Conservation (phyloP, 192 early-diverging fungal species). For the Cladochytrium replicatum region DNA sequence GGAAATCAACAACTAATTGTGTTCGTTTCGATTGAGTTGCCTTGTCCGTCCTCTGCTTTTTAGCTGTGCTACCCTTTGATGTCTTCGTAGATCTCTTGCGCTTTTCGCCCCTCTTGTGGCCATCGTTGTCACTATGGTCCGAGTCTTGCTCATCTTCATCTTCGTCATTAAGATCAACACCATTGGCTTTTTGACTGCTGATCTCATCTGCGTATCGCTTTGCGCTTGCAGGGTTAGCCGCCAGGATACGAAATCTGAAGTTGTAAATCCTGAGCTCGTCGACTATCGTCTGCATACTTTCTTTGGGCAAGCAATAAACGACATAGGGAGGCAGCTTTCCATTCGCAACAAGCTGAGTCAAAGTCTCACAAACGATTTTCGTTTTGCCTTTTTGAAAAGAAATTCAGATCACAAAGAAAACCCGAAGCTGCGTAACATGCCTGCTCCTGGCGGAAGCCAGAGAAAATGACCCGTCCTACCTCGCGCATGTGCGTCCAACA, state of each 20-base stretch:
- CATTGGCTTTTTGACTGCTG: no score
- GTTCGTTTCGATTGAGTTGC: neutral
- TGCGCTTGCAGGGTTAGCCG: neutral
- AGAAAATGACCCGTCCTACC: slow-evolving; percentile 3
- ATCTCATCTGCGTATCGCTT: neutral
- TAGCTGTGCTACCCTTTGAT: no score
- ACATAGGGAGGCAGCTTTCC: slow-evolving; percentile 1
- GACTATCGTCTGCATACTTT: slow-evolving; percentile 4
- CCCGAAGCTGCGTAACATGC: no score
- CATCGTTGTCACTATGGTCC: no score
- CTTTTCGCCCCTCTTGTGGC: no score
- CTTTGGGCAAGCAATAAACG: neutral
- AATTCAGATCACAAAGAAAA: no score
- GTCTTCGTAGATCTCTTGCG: no score
- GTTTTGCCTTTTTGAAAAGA: slow-evolving; percentile 4
- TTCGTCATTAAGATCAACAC: no score
- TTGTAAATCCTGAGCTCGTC: slow-evolving; percentile 6
- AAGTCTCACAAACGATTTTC: slow-evolving; percentile 2
- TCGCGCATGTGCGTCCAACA: neutral
- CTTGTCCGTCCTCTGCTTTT: neutral
- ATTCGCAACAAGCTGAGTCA: neutral
- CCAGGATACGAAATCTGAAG: neutral
- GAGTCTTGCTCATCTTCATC: no score
- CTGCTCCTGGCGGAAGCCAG: neutral
- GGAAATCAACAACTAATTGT: neutral